Conservation (phyloP, 352 stramenopile species). For the Pythium sukuiense region DNA sequence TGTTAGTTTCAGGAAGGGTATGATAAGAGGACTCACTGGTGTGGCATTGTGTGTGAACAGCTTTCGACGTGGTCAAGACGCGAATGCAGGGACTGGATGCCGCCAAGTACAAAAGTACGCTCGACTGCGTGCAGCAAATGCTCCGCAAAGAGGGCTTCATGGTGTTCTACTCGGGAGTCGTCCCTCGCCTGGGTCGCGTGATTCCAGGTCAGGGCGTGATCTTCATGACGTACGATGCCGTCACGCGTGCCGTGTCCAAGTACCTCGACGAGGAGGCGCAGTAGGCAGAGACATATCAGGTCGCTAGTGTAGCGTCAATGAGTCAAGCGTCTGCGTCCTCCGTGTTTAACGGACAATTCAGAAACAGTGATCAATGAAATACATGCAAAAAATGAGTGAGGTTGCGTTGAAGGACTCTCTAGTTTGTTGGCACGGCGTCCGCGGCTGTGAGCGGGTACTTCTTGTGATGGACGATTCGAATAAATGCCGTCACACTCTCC, state of each 20-base stretch:
- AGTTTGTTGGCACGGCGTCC: slow-evolving; percentile 9
- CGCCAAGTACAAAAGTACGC: slow-evolving; percentile 72
- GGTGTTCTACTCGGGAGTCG: slow-evolving; percentile 92
- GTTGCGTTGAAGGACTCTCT: background rate
- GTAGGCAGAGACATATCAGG: background rate
- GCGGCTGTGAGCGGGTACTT: slow-evolving; percentile 40
- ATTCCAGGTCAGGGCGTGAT: slow-evolving; percentile 97
- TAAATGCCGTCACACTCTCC: slow-evolving; percentile 72
- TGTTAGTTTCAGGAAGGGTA: background rate
- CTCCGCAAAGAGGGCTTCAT: slow-evolving; percentile 81
- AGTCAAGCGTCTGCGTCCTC: background rate
- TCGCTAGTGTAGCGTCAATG: slow-evolving; percentile 4
- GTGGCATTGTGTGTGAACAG: slow-evolving; percentile 26
- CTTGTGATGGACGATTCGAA: slow-evolving; percentile 79
- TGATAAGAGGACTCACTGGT: background rate
- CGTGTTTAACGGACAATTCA: background rate
- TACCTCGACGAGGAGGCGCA: slow-evolving; percentile 46
- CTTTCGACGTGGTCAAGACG: slow-evolving; percentile 87
- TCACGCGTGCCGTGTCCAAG: slow-evolving; percentile 53
- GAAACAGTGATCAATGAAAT: background rate
- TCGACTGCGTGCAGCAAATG: slow-evolving; percentile 93
- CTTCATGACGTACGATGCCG: slow-evolving; percentile 93
- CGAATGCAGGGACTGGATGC: slow-evolving; percentile 81
- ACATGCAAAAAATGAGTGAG: slow-evolving; percentile 2
- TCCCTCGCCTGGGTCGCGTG: slow-evolving; percentile 92